Conservation (phyloP, 208 protist genomes). For the Crithidia brevicula region DNA sequence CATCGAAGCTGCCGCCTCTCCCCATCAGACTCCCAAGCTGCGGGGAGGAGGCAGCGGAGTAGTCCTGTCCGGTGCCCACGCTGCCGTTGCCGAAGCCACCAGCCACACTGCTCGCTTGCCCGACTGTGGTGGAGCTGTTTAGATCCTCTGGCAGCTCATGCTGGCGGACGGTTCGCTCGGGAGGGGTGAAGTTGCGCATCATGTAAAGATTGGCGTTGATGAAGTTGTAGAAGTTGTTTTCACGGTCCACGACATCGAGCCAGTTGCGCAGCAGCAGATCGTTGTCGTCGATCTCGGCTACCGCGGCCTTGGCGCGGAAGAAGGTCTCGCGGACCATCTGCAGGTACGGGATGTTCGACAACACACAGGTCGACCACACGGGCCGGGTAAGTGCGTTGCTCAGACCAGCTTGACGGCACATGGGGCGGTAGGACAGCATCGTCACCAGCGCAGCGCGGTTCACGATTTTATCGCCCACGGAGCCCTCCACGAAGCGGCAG, state of each 20-base stretch:
- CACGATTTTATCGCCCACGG: slow-evolving; percentile 46
- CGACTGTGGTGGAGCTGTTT: background rate
- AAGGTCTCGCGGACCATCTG: slow-evolving; percentile 59
- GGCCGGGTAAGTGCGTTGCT: slow-evolving; percentile 44
- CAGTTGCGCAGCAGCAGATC: slow-evolving; percentile 39
- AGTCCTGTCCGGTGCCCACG: background rate
- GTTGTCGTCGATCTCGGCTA: slow-evolving; percentile 45
- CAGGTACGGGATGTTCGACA: slow-evolving; percentile 55
- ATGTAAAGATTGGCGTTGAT: slow-evolving; percentile 46
- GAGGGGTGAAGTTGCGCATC: slow-evolving; percentile 42
- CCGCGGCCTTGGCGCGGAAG: slow-evolving; percentile 44
- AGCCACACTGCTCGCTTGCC: background rate
- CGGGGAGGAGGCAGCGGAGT: slow-evolving; percentile 8
- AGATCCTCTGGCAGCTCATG: slow-evolving; percentile 11
- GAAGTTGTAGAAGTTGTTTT: slow-evolving; percentile 56
- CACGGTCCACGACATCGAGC: slow-evolving; percentile 37
- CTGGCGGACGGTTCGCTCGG: slow-evolving; percentile 38
- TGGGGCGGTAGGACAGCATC: slow-evolving; percentile 38
- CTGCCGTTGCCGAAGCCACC: slow-evolving; percentile 4
- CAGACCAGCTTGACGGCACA: slow-evolving; percentile 44
- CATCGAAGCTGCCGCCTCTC: background rate
- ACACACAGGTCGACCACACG: slow-evolving; percentile 45
- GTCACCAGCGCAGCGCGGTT: slow-evolving; percentile 42
- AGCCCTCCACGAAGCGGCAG: slow-evolving; percentile 53
- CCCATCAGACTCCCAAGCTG: background rate